Percentiles rank a stretch among this genome's conserved stretches.
Conservation (phyloP, 768 basidiomycete genomes). For the Russula abietina region DNA sequence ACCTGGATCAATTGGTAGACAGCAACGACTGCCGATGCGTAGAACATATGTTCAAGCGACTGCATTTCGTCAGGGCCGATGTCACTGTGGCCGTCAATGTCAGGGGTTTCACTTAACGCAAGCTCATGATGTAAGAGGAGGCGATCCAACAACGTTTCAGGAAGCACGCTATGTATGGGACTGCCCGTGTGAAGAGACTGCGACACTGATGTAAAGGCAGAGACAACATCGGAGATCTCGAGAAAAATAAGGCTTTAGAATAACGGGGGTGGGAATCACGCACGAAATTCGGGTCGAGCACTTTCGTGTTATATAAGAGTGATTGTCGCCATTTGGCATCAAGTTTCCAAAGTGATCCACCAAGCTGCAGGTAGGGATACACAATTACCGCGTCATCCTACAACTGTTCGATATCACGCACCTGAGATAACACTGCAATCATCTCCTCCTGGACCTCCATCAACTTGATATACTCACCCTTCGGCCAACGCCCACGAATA, state of each 20-base stretch:
- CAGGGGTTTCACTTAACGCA: not conserved
- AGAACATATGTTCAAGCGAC: slow-evolving; percentile 20
- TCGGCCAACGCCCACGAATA: slow-evolving; percentile 48
- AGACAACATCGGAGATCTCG: slow-evolving; percentile 41
- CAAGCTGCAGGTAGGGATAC: slow-evolving; percentile 31
- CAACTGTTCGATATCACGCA: slow-evolving; percentile 18
- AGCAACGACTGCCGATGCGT: slow-evolving; percentile 17
- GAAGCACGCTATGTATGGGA: slow-evolving; percentile 23
- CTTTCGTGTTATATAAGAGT: slow-evolving; percentile 41
- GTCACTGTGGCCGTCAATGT: not conserved
- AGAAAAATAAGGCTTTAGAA: not conserved
- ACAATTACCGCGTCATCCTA: not conserved
- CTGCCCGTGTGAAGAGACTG: slow-evolving; percentile 22
- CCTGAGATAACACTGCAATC: slow-evolving; percentile 36
- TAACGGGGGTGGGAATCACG: slow-evolving; percentile 8
- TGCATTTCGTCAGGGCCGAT: slow-evolving; percentile 17
- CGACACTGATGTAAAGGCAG: slow-evolving; percentile 30
- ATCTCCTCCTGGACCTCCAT: slow-evolving; percentile 40
- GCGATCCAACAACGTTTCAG: slow-evolving; percentile 21
- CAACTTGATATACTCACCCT: slow-evolving; percentile 41
- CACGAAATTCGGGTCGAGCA: slow-evolving; percentile 53
- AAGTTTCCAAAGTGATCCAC: slow-evolving; percentile 39
- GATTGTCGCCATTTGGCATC: slow-evolving; percentile 37
- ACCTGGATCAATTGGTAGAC: slow-evolving; percentile 19
- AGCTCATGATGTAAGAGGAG: slow-evolving; percentile 12